Evolutionary conservation across 352 stramenopile species (phyloP), one percentile per base, ranked within the genome.

Genomic region (Aphanomyces stellatus): DNA sequence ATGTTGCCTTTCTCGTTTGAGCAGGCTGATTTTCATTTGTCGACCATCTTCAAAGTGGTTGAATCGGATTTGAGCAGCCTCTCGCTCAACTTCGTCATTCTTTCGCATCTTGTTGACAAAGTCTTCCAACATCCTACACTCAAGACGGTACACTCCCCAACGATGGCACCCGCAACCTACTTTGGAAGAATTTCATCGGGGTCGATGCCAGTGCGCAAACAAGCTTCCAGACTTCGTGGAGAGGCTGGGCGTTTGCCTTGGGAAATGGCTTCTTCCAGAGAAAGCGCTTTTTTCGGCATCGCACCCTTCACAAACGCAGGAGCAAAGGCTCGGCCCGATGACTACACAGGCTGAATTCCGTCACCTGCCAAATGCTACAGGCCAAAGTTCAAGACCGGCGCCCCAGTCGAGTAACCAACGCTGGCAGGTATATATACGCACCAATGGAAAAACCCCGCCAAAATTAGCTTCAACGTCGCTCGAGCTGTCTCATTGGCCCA

Each of bases 41-140:
- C 84, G 80, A 2, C 76, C 72, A 57, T 85, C 75, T 62, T 92
- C 82, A 71, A 88, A 90, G 61, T 81, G 84, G 63, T 88, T 73
- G 28, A 84, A 85, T 10, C 84, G 84, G 19, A 90, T 70, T 37
- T 83, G 78, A 0, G 80, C 82, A 1, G 82, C 79, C 51, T 90
- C 79, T 57, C 90, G 90, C 71, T 92, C 84, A 17, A 92, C 71
- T 5, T 87, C 65, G 1, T 79, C 77, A 60, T 81, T 85, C 71
- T 87, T 88, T 27, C 69, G 72, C 11, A 73, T 80, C 19, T 76
- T 71, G 33, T 84, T 71, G 40, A 83, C 71, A 67, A 91, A 91
- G 41, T 88, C 79, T 30, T 76, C 69, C 22, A 74, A 48, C 1
- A 68, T 60, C 46, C 72, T 78, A 51, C 49, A 37, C 15, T 4